phyloP scores from a whole-genome alignment of 441 rosid genomes.

The Iberis amara region DNA sequence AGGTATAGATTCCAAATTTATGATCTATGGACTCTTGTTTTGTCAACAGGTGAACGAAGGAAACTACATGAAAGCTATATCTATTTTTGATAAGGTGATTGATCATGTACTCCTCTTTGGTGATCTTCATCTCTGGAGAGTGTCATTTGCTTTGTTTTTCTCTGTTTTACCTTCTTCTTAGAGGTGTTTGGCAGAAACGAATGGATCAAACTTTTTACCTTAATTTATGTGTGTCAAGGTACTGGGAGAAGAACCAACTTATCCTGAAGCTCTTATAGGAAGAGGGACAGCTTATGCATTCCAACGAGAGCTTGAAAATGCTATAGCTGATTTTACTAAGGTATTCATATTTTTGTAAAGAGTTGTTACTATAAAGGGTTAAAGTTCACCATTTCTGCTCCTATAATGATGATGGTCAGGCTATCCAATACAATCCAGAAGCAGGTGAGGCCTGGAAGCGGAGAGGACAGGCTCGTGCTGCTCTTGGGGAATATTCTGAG shows the following conservation, averaged over 20 bases:
- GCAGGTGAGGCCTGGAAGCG: slow-evolving; percentile 99
- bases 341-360: slow-evolving; percentile 34
- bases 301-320: slow-evolving; percentile 80
- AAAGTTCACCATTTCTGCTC: slow-evolving; percentile 16
- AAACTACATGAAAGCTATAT: slow-evolving; percentile 72
- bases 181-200: slow-evolving; percentile 15
- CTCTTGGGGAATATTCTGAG: slow-evolving; percentile 81
- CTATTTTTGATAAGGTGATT: slow-evolving; percentile 85
- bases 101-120: slow-evolving; percentile 23
- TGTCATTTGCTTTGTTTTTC: slow-evolving; percentile 2
- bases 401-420: slow-evolving; percentile 42
- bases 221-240: slow-evolving; percentile 43
- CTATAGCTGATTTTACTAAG: slow-evolving; percentile 89
- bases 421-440: slow-evolving; percentile 77
- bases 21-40: slow-evolving; percentile 18
- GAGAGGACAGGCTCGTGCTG: slow-evolving; percentile 99
- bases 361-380: slow-evolving; percentile 15
- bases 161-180: slow-evolving; percentile 17
- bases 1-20: slow-evolving; percentile 20
- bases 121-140: slow-evolving; percentile 18
- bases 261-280: slow-evolving; percentile 95
- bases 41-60: slow-evolving; percentile 90
- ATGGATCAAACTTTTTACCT: background rate
- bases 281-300: slow-evolving; percentile 98
- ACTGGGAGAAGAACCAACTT: slow-evolving; percentile 75